These are phyloP conservation scores for Aspergillus sojae DNA, from an alignment of 2,329 filamentous ascomycete genomes.

Conservation along the genomic window DNA sequence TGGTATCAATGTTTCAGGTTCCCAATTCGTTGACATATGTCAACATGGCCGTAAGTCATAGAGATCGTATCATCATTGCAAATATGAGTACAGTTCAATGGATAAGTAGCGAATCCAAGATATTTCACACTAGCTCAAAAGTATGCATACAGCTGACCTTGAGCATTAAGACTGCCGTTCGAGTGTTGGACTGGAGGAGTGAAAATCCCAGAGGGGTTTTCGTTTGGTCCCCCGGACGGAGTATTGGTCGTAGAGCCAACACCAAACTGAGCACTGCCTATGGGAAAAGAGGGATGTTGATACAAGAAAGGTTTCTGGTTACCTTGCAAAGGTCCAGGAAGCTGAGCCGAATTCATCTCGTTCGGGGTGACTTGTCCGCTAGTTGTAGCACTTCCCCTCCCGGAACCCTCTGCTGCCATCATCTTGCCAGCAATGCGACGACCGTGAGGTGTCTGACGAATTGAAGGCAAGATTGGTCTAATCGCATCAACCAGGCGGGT, in stretches of 20 bases:
- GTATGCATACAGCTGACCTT: conserved; percentile 36
- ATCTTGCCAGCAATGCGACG: conserved; percentile 93
- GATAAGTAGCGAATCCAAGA: conserved; percentile 23
- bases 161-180: conserved; percentile 29
- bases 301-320: conserved; percentile 34
- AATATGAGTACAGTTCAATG: conserved; percentile 42
- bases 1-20: conserved; percentile 26
- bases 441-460: conserved; percentile 90
- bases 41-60: conserved; percentile 31
- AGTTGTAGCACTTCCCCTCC: conserved; percentile 41
- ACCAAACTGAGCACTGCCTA: conserved; percentile 30
- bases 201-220: conserved; percentile 32
- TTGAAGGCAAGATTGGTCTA: conserved; percentile 78
- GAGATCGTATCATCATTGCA: conserved; percentile 42
- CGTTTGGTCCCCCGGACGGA: conserved; percentile 30
- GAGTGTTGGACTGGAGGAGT: conserved; percentile 32
- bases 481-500: conserved; percentile 78
- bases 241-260: conserved; percentile 27
- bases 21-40: conserved; percentile 30
- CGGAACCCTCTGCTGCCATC: conserved; percentile 54
- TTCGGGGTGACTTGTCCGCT: conserved; percentile 45
- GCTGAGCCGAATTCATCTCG: conserved; percentile 40
- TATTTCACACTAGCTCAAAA: conserved; percentile 30
- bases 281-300: conserved; percentile 31
- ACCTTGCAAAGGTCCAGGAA: conserved; percentile 34